These are phyloP conservation scores for Hansfordia pulvinata DNA, from an alignment of 2,329 filamentous ascomycete genomes.

Conservation along the genomic window DNA sequence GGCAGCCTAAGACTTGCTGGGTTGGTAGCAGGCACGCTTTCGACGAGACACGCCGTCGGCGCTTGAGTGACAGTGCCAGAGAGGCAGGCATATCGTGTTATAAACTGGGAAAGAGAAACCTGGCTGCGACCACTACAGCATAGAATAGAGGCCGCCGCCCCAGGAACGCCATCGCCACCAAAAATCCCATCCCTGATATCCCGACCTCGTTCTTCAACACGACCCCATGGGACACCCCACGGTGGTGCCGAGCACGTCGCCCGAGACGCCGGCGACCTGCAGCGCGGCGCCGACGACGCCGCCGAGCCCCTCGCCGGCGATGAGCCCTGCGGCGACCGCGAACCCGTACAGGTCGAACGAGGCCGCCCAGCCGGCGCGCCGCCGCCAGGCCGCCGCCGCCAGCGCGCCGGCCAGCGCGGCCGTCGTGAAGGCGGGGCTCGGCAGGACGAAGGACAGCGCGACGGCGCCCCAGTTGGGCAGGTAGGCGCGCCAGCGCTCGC, in stretches of 20 bases:
- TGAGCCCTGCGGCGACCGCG: conserved; percentile 44
- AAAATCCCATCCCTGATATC: too few species aligned
- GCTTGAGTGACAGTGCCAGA: too few species aligned
- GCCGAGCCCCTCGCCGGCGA: conserved; percentile 50
- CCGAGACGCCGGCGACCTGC: conserved; percentile 18
- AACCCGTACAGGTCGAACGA: conserved; percentile 46
- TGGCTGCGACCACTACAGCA: too few species aligned
- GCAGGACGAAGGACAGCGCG: conserved; percentile 43
- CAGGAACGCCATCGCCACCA: too few species aligned
- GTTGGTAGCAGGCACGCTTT: too few species aligned
- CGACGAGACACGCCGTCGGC: too few species aligned
- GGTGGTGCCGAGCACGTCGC: conserved; percentile 17
- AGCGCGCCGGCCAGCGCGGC: conserved; percentile 44
- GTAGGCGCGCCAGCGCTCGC: conserved; percentile 39
- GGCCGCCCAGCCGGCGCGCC: conserved; percentile 31
- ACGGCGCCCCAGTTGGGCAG: conserved; percentile 51
- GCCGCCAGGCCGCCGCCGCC: conserved; percentile 37
- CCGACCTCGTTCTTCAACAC: too few species aligned
- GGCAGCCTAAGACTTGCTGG: too few species aligned
- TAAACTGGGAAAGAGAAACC: too few species aligned
- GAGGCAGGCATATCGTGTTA: too few species aligned
- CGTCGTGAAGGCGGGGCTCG: conserved; percentile 40
- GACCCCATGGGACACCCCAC: conserved; percentile 16
- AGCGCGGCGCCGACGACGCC: conserved; percentile 40
- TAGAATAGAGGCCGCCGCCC: too few species aligned